These are phyloP conservation scores for Beauveria brongniartii DNA, from an alignment of 2,329 filamentous ascomycete species.

Conservation along the genomic window DNA sequence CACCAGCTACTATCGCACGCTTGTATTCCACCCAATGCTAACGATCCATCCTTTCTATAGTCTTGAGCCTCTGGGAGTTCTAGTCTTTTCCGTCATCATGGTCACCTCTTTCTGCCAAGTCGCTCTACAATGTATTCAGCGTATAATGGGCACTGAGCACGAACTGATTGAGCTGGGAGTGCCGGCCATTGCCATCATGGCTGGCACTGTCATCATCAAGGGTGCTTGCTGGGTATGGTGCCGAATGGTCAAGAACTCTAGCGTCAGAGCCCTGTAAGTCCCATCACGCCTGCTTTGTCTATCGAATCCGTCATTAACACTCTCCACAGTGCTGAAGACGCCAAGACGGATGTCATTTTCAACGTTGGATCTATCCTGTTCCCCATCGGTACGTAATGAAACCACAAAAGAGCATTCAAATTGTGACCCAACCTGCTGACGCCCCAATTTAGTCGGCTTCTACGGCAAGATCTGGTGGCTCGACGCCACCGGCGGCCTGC, in stretches of 20 bases:
- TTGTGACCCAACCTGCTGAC: neutral
- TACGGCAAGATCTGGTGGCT: slow-evolving; percentile 77
- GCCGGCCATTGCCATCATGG: slow-evolving; percentile 73
- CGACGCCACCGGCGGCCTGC: slow-evolving; percentile 67
- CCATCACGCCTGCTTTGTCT: neutral
- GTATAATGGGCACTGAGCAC: slow-evolving; percentile 53
- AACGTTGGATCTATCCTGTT: slow-evolving; percentile 86
- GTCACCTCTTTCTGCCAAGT: slow-evolving; percentile 79
- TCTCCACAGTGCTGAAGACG: slow-evolving; percentile 37
- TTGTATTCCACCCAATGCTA: slow-evolving; percentile 12
- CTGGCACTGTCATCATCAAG: slow-evolving; percentile 73
- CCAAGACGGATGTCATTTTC: slow-evolving; percentile 74
- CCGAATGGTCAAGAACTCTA: slow-evolving; percentile 75
- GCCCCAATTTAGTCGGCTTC: slow-evolving; percentile 50
- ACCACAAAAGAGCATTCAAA: neutral
- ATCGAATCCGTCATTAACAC: slow-evolving; percentile 11
- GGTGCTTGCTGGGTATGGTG: slow-evolving; percentile 81
- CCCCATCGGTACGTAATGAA: slow-evolving; percentile 50
- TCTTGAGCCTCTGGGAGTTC: slow-evolving; percentile 70
- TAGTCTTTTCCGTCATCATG: slow-evolving; percentile 81
- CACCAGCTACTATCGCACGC: neutral
- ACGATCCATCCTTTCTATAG: slow-evolving; percentile 26
- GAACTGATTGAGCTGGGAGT: slow-evolving; percentile 63
- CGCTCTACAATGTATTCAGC: slow-evolving; percentile 58
- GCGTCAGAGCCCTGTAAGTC: slow-evolving; percentile 66